Base-by-base conservation (phyloP, 164 flowering plant species). In the Buxus sempervirens region DNA sequence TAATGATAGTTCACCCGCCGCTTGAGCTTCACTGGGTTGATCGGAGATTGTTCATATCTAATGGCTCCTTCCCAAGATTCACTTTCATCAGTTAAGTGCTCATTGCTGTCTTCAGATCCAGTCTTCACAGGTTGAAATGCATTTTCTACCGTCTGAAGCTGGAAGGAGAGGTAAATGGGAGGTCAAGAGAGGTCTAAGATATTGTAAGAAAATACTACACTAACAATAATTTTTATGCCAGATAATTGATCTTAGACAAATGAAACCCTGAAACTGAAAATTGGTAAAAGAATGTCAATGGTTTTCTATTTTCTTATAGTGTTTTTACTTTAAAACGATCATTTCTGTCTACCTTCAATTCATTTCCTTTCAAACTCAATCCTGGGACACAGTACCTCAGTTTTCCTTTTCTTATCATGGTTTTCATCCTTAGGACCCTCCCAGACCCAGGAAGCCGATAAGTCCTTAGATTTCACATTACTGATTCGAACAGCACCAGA, bases 391-490 rank as follows among this genome's bases (percentile, higher is more conserved):
- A 19, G 63, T 76, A 93, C 95, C 91, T 84, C 72, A 12, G 74
- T 70, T 74, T 57, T 75, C 49, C 58, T 76, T 55, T 22, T 58
- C 61, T 63, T 70, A 38, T 77, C 79, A 62, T 68, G 72, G 36
- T 64, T 74, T 64, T 73, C 76, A 77, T 85, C 75, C 51, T n/a
- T 63, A 60, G 88, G 84, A 61, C 79, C 80, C 68, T 77, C 82
- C 96, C 89, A 85, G 21, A 86, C 79, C 90, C 90, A 86, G 21
- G 90, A 86, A 73, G 85, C 67, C 57, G 90, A 86, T 45, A 86
- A 68, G 76, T 83, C 83, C 67, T 57, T 83, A 71, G 83, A 75
- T 71, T 81, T 89, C 70, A 90, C 83, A 49, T 76, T 80, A 64
- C 76, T 72, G 42, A 78, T 72, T 69, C 74, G 82, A 69, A 90